These are phyloP conservation scores for Hansenula lynferdii DNA, from an alignment of 1,139 yeast genomes.

Conservation along the genomic window DNA sequence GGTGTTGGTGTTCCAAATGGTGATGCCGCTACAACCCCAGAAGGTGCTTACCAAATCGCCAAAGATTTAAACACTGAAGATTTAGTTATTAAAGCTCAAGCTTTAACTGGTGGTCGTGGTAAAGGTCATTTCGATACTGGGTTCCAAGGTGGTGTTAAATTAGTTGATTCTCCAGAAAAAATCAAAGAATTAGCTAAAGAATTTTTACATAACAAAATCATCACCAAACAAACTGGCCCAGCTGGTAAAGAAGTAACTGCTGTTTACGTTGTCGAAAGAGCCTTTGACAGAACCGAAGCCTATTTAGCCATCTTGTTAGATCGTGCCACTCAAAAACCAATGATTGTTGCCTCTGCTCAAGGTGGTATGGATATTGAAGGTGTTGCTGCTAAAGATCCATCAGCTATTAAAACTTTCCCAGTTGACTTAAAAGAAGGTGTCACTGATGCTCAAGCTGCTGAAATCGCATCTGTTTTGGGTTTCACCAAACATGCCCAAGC, in stretches of 20 bases:
- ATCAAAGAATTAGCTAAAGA: constrained; percentile 82
- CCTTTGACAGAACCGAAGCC: constrained; percentile 91
- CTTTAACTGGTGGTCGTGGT: constrained; percentile 99
- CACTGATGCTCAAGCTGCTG: constrained; percentile 68
- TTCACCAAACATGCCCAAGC: constrained; percentile 74
- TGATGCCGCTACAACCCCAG: constrained; percentile 84
- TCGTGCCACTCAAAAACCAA: constrained; percentile 84
- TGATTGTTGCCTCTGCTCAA: constrained; percentile 93
- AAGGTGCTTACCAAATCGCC: constrained; percentile 83
- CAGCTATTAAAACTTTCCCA: constrained; percentile 86
- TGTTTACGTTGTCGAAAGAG: constrained; percentile 93
- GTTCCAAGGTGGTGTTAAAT: constrained; percentile 93
- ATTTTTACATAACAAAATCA: constrained; percentile 88
- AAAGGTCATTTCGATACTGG: constrained; percentile 97
- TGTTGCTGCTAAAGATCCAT: constrained; percentile 90
- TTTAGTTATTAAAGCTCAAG: constrained; percentile 96
- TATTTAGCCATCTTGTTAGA: constrained; percentile 94
- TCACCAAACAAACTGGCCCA: constrained; percentile 98
- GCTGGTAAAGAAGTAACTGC: constrained; percentile 97
- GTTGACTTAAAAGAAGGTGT: constrained; percentile 78
- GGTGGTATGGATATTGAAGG: constrained; percentile 99
- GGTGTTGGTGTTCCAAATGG: constrained; percentile 94
- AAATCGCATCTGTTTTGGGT: constrained; percentile 77
- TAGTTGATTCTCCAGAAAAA: constrained; percentile 81
- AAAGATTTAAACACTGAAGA: constrained; percentile 62